Base-by-base conservation (phyloP, 2,329 filamentous ascomycete genomes). In the Epicoccum nigrum region DNA sequence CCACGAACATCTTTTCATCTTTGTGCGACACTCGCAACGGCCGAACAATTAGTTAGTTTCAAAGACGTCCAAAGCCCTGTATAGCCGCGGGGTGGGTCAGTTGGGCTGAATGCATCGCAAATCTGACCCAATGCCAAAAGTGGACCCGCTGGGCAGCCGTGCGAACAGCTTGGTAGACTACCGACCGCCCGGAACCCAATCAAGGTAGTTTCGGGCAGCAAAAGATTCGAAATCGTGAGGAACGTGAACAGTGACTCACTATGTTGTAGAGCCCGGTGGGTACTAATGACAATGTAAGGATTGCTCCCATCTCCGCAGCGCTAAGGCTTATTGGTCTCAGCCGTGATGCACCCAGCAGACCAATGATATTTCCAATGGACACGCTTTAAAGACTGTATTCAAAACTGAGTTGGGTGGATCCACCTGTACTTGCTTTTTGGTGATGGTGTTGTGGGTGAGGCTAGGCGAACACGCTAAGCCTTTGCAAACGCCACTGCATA, bases 131-230 rank as follows among this genome's bases (percentile, higher is more conserved):
- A 49, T 45, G 57, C 59, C 50, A 55, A 34, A 34, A 42, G 63
- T 65, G 63, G 63, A 58, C 45, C 61, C 52, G 54, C 63, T 64
- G 56, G 63, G 63, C 63, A 64, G 60, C 58, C 45, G 60, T 62
- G 61, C 63, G 60, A 47, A 51, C 60, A 59, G 54, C 58, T 56
- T 54, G 46, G 42, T 39, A 38, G 44, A 5, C 33, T 45, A 51
- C 58, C 58, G 34, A 45, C 46, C 46, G 44, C 27, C 43, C 37
- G 63, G 61, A 62, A 63, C 60, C 63, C 63, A 64, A 65, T 59
- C 49, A 62, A 47, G 53, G 40, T 33, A 25, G 13, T 33, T 55
- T 65, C 58, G 61, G 63, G 63, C 63, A 60, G 61, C 63, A 56
- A 64, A 58, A 50, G 48, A 48, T 44, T 46, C 40, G 38, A 40